Evolutionary conservation across 176 grass and related monocot species (phyloP).

Genomic region (Melocanna baccifera): DNA sequence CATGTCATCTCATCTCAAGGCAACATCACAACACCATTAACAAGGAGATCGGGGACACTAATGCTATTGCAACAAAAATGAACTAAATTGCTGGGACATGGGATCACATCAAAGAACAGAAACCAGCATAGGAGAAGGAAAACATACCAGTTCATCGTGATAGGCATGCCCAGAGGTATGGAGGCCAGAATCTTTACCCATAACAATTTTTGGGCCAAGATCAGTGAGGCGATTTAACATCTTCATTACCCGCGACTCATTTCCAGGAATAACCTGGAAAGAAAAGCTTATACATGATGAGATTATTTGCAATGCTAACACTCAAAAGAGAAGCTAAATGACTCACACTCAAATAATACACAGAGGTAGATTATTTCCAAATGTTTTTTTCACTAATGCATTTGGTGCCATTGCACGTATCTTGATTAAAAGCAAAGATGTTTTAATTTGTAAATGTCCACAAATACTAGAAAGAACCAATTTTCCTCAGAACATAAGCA

Average conservation of each 20-base stretch:
- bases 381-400: neutral
- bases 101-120: conserved; percentile 23
- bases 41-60: neutral
- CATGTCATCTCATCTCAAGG: neutral
- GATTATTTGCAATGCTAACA: conserved; percentile 19
- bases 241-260: conserved; percentile 95
- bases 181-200: conserved; percentile 92
- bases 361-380: neutral
- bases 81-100: neutral
- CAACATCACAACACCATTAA: conserved; percentile 26
- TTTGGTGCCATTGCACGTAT: neutral
- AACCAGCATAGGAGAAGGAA: neutral
- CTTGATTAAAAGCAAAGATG: neutral
- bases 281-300: conserved; percentile 11
- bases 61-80: conserved; percentile 19
- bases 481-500: conserved; percentile 23
- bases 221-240: conserved; percentile 95
- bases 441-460: neutral
- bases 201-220: conserved; percentile 84
- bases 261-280: conserved; percentile 95
- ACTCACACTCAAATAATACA: neutral
- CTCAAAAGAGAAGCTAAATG: neutral
- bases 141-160: conserved; percentile 78
- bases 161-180: conserved; percentile 97
- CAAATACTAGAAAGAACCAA: conserved; percentile 4